Conservation (phyloP, 148 eudicot genomes). For the Oxyria digyna region DNA sequence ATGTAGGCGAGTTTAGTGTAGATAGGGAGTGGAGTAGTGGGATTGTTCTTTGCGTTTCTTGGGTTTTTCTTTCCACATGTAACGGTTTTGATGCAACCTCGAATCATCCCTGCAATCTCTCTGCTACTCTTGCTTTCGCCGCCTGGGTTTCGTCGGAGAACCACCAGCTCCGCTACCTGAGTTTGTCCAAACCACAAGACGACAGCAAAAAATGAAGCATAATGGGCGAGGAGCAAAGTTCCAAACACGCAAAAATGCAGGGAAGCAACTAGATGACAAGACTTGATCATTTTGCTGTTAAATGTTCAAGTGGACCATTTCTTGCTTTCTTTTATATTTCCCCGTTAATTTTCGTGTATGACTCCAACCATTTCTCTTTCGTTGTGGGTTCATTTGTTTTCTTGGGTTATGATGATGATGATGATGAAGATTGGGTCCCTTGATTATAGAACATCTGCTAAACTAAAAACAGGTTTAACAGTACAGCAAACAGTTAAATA, state of each 20-base stretch:
- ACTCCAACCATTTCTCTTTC: neutral
- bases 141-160: constrained; percentile 4
- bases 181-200: neutral
- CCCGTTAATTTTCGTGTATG: neutral
- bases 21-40: constrained; percentile 25
- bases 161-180: constrained; percentile 66
- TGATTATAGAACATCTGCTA: neutral
- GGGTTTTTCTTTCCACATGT: constrained; percentile 55
- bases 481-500: neutral
- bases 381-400: neutral
- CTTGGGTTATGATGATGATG: neutral
- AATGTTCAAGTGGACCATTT: constrained; percentile 5
- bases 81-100: constrained; percentile 88
- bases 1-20: constrained; percentile 79
- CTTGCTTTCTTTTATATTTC: neutral
- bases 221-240: neutral
- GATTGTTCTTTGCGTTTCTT: constrained; percentile 17
- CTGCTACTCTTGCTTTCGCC: constrained; percentile 18
- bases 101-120: constrained; percentile 73
- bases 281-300: neutral
- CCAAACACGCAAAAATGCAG: neutral
- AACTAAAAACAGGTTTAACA: neutral
- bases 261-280: neutral
- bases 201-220: neutral
- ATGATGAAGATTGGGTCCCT: neutral